Conservation (phyloP, 441 rosid species). For the Codiaeum variegatum region DNA sequence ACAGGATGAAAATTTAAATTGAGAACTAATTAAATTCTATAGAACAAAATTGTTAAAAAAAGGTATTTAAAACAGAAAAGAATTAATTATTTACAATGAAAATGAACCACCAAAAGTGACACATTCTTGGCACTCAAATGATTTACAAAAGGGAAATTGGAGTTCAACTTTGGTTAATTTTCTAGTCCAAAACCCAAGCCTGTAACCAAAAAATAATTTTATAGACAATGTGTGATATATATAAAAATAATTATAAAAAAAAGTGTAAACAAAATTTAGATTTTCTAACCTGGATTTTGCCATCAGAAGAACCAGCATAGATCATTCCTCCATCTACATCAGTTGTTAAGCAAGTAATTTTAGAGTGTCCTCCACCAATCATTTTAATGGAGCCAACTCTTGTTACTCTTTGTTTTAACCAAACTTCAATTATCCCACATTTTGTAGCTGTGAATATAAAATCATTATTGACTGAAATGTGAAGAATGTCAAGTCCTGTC, state of each 20-base stretch:
- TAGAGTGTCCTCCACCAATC: constrained; percentile 31
- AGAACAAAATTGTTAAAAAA: no score
- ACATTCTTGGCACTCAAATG: background rate
- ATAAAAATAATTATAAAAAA: background rate
- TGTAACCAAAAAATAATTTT: constrained; percentile 20
- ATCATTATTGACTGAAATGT: constrained; percentile 39
- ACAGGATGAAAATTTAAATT: no score
- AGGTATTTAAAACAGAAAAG: no score
- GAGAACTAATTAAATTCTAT: no score
- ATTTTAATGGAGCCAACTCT: constrained; percentile 37
- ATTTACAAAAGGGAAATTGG: background rate
- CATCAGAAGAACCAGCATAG: constrained; percentile 52
- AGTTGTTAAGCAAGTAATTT: constrained; percentile 36
- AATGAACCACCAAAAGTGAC: no score
- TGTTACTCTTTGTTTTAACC: constrained; percentile 44
- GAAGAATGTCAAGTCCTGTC: constrained; percentile 40
- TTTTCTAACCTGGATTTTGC: constrained; percentile 49
- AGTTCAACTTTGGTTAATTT: background rate
- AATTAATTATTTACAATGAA: no score
- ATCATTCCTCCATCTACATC: constrained; percentile 50
- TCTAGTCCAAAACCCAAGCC: constrained; percentile 54
- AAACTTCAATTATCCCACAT: constrained; percentile 52
- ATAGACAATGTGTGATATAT: background rate
- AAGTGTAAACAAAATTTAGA: background rate
- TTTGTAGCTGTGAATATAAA: constrained; percentile 55